Evolutionary conservation across 345 rosid genomes (phyloP), one percentile per base, ranked within the genome.

Genomic region (Salix arbutifolia): DNA sequence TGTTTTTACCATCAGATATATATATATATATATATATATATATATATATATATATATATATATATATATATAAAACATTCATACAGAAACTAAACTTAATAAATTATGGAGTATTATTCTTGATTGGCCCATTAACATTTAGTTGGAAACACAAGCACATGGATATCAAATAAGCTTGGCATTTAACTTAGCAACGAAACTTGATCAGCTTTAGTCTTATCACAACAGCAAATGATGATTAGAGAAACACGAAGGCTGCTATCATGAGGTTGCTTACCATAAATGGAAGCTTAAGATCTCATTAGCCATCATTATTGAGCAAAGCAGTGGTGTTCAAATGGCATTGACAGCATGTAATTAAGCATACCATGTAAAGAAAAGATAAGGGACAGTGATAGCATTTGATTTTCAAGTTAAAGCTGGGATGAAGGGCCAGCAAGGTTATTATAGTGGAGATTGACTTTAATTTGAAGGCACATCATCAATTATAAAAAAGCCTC

Each of bases 61-160:
- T 35, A 33, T 0, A 33, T 33, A 1, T 1, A 35, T 35, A 35
- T 35, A 35, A 5, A 35, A 35, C 37, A 35, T 35, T 35, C 37
- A 35, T 6, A 35, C 37, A 35, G 7, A 35, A 35, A 35, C 37
- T 35, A 35, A 35, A 35, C 37, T 5, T 35, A 69, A 46, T 67
- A 73, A 16, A 40, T 35, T 35, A 65, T 35, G n/a, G 17, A 40
- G 61, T 30, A 73, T 72, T 38, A 50, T 69, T 58, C 46, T 75
- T 75, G 74, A 85, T 82, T 77, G 83, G 73, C 81, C 86, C 81
- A 74, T 80, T 85, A 65, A 77, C 70, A 37, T 67, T 21, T 70
- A 74, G 72, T 50, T 78, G 74, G 83, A 72, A 85, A 81, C 89
- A 84, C 50, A 77, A 75, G 87, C 89, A 81, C 89, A 88, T 86